A percentile compares a stretch with the other conserved stretches of the same genome.
Conservation (phyloP, 2,329 filamentous ascomycete species). For the Chaetomium sp. region DNA sequence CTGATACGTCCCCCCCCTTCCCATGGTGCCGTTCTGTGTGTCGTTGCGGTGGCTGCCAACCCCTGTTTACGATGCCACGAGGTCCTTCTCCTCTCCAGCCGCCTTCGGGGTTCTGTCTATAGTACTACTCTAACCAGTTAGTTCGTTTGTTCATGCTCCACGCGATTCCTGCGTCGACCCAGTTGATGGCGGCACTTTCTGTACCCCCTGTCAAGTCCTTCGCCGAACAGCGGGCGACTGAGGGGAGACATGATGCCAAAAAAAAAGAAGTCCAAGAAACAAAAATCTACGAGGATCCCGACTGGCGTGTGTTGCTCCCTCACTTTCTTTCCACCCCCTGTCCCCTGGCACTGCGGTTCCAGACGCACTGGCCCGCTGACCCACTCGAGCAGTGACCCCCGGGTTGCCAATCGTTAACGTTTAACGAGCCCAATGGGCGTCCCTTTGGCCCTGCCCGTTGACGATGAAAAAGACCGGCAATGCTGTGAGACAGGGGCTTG, state of each 20-base stretch:
- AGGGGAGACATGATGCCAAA: too few relatives aligned
- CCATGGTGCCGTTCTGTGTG: not conserved
- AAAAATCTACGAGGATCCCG: conserved; percentile 2
- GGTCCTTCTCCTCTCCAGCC: not conserved
- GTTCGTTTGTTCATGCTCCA: too few relatives aligned
- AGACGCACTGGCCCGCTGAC: conserved; percentile 21
- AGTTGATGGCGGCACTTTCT: too few relatives aligned
- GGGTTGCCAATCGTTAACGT: conserved; percentile 9
- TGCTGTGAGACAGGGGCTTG: conserved; percentile 14
- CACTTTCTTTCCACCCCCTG: conserved; percentile 4
- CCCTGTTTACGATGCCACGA: conserved; percentile 2
- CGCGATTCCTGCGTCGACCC: too few relatives aligned
- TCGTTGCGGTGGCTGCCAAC: conserved; percentile 6
- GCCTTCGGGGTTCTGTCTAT: not conserved
- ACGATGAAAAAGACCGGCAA: conserved; percentile 13
- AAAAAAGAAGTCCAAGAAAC: not conserved
- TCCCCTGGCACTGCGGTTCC: conserved; percentile 2
- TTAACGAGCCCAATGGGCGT: conserved; percentile 13
- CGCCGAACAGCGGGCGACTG: too few relatives aligned
- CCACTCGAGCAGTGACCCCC: conserved; percentile 8
- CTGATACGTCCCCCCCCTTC: too few relatives aligned
- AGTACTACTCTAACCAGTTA: too few relatives aligned
- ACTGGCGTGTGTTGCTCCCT: not conserved
- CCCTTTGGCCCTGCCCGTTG: conserved; percentile 19
- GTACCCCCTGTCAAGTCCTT: too few relatives aligned